Evolutionary conservation across 2,329 filamentous ascomycete genomes (phyloP), one percentile per base, ranked within the genome.

Genomic region (Byssochlamys sp.): DNA sequence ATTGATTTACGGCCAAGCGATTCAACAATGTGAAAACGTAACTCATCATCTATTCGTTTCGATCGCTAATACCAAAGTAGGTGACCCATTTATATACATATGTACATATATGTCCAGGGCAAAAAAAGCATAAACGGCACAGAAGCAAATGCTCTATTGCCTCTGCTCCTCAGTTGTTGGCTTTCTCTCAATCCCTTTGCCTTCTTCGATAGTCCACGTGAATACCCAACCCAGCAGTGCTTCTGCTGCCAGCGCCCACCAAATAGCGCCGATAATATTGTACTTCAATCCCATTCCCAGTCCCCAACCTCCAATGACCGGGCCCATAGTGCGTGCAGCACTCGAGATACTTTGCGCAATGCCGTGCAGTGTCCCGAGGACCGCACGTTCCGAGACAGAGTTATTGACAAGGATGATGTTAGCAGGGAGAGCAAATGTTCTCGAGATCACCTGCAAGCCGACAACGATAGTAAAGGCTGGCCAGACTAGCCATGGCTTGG

Each of bases 361-460:
- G 0, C 83, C 83, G 59, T 85, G 82, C 1, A 85, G 76, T 0
- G 81, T 84, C 0, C 80, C 82, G 6, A 85, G 67, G 0, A 84
- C 77, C 27, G 71, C 76, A 0, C 80, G 77, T 62, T 84, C 78
- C 0, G 84, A 82, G 39, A 80, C 80, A 53, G 77, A 80, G 59
- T 86, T 85, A 58, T 85, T 86, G 12, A 85, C 74, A 39, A 84
- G 67, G 2, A 87, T 86, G 0, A 82, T 79, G 0, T 78, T 78
- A 0, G 79, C 80, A 0, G 84, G 84, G 0, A 87, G 64, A 0
- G 81, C 79, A 64, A 91, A 90, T 0, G 89, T 92, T 28, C 88
- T 80, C 0, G 85, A 88, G 3, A 86, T 77, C 14, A 90, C 88
- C 67, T 91, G 88, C 7, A 90, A 69, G 14, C 83, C 77, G 1